phyloP scores from a whole-genome alignment of 2,329 filamentous ascomycete species.

The Colletotrichum acutatum region DNA sequence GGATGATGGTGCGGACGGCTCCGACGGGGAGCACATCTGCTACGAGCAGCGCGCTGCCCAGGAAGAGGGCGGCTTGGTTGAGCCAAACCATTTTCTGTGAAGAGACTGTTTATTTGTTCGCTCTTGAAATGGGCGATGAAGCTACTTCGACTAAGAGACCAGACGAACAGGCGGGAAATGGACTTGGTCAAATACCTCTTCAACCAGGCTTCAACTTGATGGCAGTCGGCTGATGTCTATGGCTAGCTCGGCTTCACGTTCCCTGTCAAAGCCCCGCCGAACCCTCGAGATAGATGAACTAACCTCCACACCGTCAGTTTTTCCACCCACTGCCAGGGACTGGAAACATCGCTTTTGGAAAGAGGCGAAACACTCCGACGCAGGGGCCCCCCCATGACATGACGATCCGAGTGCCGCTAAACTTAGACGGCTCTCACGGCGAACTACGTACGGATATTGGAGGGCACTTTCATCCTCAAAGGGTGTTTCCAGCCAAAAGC shows the following conservation, averaged over 20 bases:
- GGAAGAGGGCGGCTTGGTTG: constrained; percentile 17
- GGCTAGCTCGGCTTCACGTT: neutral
- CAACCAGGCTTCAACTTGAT: constrained; percentile 7
- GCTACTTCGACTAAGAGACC: neutral
- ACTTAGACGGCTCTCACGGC: neutral
- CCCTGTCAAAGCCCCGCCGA: neutral
- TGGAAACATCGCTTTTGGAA: constrained; percentile 14
- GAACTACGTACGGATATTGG: neutral
- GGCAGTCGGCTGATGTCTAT: neutral
- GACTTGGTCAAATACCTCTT: constrained; percentile 5
- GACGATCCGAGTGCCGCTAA: neutral
- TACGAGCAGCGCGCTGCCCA: constrained; percentile 26
- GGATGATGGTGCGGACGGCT: constrained; percentile 30
- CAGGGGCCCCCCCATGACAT: constrained; percentile 10
- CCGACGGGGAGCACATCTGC: constrained; percentile 18
- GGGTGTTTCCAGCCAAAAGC: neutral
- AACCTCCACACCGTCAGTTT: neutral
- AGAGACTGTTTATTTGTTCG: neutral
- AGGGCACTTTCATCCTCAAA: neutral
- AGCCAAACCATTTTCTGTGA: constrained; percentile 14
- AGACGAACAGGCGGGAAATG: neutral
- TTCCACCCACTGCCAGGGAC: neutral
- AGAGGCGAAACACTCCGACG: constrained; percentile 6
- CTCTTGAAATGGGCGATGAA: neutral
- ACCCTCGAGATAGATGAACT: constrained; percentile 19